phyloP scores from a whole-genome alignment of 192 early-diverging fungal genomes.

The Entomortierella parvispora region DNA sequence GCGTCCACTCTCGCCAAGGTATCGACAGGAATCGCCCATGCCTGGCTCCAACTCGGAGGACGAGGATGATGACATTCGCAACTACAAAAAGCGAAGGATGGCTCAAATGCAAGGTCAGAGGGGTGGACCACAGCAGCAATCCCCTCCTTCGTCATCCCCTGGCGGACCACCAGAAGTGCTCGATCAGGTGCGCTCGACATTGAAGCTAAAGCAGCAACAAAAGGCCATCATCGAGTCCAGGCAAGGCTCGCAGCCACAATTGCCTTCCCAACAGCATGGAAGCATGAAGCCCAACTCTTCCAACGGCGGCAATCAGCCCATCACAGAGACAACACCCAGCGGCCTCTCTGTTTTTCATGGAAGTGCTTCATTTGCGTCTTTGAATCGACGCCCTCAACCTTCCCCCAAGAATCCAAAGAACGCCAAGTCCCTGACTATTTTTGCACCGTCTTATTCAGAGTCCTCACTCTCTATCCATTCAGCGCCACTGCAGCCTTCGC shows the following conservation, averaged over 20 bases:
- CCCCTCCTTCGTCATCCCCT: slow-evolving; percentile 20
- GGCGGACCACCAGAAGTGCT: slow-evolving; percentile 54
- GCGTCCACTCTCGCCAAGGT: slow-evolving; percentile 27
- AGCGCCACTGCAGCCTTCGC: slow-evolving; percentile 59
- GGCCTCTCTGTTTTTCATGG: slow-evolving; percentile 45
- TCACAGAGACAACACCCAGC: slow-evolving; percentile 37
- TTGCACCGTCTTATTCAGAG: slow-evolving; percentile 60
- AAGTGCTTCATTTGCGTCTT: slow-evolving; percentile 32
- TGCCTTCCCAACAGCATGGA: slow-evolving; percentile 25
- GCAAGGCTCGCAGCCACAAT: slow-evolving; percentile 38
- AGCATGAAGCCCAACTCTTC: slow-evolving; percentile 14
- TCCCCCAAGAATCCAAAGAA: slow-evolving; percentile 59
- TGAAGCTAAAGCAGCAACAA: slow-evolving; percentile 71
- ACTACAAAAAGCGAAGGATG: slow-evolving; percentile 37
- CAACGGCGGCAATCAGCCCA: slow-evolving; percentile 21
- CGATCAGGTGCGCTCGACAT: slow-evolving; percentile 62
- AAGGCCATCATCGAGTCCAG: slow-evolving; percentile 70
- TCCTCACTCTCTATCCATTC: slow-evolving; percentile 55
- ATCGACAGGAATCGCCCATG: slow-evolving; percentile 45
- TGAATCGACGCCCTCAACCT: slow-evolving; percentile 37
- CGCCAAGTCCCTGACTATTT: slow-evolving; percentile 59
- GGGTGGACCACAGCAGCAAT: slow-evolving; percentile 20
- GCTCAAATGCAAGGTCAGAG: slow-evolving; percentile 18
- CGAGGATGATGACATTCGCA: slow-evolving; percentile 52
- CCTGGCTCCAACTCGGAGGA: slow-evolving; percentile 49